phyloP scores from a whole-genome alignment of 148 eudicot species.

The Silene uniflora region DNA sequence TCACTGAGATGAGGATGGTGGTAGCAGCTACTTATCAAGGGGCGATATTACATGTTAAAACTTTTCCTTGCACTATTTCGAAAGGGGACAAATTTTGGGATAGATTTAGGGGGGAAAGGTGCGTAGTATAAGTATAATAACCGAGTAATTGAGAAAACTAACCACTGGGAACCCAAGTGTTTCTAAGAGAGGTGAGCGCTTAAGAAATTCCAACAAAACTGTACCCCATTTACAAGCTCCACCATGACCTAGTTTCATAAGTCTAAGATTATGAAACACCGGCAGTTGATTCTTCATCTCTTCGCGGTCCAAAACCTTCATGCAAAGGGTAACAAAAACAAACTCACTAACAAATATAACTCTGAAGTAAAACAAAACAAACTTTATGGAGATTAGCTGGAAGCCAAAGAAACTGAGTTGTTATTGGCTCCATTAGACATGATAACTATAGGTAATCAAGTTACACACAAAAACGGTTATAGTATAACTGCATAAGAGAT shows the following conservation, averaged over 20 bases:
- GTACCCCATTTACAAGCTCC: not conserved
- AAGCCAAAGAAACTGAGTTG: not conserved
- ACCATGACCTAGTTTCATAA: not conserved
- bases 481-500: not conserved
- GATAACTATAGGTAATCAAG: not conserved
- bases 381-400: not conserved
- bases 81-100: too few species aligned
- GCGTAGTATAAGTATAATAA: too few species aligned
- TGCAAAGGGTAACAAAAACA: too few species aligned
- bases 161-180: not conserved
- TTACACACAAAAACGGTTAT: not conserved
- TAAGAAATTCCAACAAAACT: not conserved
- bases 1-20: too few species aligned
- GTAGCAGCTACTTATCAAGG: too few species aligned
- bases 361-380: not conserved
- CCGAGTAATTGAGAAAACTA: not conserved
- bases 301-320: too few species aligned
- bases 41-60: too few species aligned
- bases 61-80: too few species aligned
- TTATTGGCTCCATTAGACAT: not conserved
- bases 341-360: not conserved
- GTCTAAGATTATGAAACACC: not conserved
- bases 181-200: not conserved
- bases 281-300: too few species aligned
- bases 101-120: too few species aligned